Evolutionary conservation across 345 rosid genomes (phyloP).

Genomic region (Theobroma cacao): DNA sequence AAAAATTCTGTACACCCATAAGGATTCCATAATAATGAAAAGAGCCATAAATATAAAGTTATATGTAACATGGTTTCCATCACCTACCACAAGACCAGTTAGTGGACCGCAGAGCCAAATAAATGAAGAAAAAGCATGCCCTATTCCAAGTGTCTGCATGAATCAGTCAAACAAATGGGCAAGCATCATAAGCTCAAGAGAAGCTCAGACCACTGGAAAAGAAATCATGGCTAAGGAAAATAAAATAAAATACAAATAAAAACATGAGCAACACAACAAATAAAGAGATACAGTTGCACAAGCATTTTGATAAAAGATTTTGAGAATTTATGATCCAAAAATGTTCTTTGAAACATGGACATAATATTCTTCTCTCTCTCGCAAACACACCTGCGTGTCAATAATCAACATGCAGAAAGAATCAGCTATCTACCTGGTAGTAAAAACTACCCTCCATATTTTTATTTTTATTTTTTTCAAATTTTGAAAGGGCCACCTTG

Average conservation of each 20-base stretch:
- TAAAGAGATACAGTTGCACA: neutral
- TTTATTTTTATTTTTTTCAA: neutral
- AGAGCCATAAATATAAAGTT: neutral
- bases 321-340: neutral
- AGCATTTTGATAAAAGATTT: neutral
- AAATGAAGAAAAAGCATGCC: constrained; percentile 94
- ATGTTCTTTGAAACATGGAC: neutral
- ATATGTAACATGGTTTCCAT: constrained; percentile 6
- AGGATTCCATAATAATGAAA: neutral
- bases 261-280: neutral
- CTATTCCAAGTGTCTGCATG: constrained; percentile 91
- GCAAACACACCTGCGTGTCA: neutral
- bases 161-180: constrained; percentile 19
- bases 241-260: too few species aligned
- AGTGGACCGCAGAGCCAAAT: constrained; percentile 99
- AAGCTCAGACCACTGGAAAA: constrained; percentile 3
- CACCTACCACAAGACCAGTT: constrained; percentile 96
- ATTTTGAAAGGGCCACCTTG: neutral
- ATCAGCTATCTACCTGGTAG: neutral
- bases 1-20: neutral
- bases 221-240: neutral
- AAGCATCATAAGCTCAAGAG: neutral
- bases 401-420: neutral
- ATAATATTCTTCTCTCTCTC: neutral
- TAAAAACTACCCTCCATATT: neutral